Conservation (phyloP, 2,329 filamentous ascomycete species). For the Aspergillus japonicus region DNA sequence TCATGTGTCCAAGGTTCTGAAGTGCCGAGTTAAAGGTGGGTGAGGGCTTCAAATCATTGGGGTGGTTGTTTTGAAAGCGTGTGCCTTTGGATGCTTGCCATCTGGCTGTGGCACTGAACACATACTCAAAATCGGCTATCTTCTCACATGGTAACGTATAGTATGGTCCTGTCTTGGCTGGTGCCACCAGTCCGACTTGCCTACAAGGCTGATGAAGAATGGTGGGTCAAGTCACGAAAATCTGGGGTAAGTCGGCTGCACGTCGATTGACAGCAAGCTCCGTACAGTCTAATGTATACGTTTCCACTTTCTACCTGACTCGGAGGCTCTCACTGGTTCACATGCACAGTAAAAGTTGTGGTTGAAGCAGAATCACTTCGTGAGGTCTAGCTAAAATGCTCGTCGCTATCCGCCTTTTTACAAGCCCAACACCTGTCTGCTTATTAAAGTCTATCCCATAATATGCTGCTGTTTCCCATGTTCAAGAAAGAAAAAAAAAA, state of each 20-base stretch:
- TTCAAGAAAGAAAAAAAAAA: not conserved
- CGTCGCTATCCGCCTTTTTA: not conserved
- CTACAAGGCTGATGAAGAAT: not conserved
- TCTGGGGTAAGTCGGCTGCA: not conserved
- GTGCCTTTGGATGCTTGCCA: too few relatives aligned
- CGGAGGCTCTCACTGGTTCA: too few relatives aligned
- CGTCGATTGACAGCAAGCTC: not conserved
- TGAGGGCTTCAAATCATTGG: too few relatives aligned
- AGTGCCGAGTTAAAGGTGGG: too few relatives aligned
- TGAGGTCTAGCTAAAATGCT: not conserved
- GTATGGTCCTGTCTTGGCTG: not conserved
- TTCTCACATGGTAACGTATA: too few relatives aligned
- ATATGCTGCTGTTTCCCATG: not conserved
- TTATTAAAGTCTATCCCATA: constrained; percentile 9
- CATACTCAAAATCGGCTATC: too few relatives aligned
- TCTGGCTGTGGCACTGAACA: too few relatives aligned
- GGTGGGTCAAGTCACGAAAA: not conserved
- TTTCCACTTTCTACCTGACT: too few relatives aligned
- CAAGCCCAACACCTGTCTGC: not conserved
- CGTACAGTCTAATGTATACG: too few relatives aligned
- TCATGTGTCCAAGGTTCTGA: too few relatives aligned
- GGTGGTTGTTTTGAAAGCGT: too few relatives aligned
- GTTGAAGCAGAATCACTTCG: not conserved
- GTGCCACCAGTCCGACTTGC: not conserved
- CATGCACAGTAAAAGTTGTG: too few relatives aligned